Conservation (phyloP, 2,329 filamentous ascomycete species). For the Pseudonectria buxi region DNA sequence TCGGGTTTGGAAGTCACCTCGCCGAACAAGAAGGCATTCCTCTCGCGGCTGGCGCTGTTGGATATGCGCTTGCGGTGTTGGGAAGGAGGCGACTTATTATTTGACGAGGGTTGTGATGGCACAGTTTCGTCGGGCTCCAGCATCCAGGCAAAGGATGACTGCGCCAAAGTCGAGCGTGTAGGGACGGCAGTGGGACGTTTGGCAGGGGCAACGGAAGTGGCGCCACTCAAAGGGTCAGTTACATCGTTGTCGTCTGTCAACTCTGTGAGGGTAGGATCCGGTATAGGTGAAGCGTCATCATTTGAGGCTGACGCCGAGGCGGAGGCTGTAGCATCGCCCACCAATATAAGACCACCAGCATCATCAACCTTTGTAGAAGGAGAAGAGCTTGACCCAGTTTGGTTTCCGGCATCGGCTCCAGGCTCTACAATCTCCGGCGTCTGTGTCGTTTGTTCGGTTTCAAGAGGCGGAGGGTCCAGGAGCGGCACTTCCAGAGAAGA, state of each 20-base stretch:
- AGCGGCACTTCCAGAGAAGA: slow-evolving; percentile 43
- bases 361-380: slow-evolving; percentile 7
- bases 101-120: slow-evolving; percentile 15
- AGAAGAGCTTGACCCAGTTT: slow-evolving; percentile 9
- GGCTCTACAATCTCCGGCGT: slow-evolving; percentile 9
- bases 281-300: slow-evolving; percentile 3
- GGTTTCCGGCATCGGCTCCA: not conserved
- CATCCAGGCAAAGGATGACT: slow-evolving; percentile 77
- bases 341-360: slow-evolving; percentile 15
- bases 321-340: slow-evolving; percentile 3
- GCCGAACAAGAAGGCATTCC: slow-evolving; percentile 55
- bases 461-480: slow-evolving; percentile 9
- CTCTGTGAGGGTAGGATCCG: slow-evolving; percentile 13
- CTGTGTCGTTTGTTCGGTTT: slow-evolving; percentile 8
- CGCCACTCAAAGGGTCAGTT: not conserved
- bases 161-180: slow-evolving; percentile 59
- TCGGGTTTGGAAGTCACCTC: slow-evolving; percentile 37
- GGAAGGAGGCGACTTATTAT: slow-evolving; percentile 25
- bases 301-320: not conserved
- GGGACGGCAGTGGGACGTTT: slow-evolving; percentile 39
- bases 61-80: slow-evolving; percentile 35
- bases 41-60: slow-evolving; percentile 42
- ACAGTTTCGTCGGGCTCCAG: slow-evolving; percentile 48
- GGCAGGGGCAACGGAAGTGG: slow-evolving; percentile 1
- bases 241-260: slow-evolving; percentile 10